Conservation (phyloP, 23 red algal genomes). For the Gracilaria domingensis region DNA sequence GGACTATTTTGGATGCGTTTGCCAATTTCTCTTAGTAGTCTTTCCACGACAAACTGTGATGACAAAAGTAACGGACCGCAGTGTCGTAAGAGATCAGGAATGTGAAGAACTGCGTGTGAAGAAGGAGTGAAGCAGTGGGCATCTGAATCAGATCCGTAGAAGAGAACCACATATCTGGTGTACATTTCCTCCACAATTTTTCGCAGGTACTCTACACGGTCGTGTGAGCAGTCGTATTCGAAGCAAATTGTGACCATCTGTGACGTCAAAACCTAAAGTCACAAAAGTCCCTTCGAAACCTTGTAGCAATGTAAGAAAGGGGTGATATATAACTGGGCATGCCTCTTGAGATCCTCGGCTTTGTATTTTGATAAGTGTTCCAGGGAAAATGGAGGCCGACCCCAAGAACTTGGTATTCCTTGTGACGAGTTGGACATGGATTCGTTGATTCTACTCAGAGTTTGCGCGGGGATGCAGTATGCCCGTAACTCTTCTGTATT, state of each 20-base stretch:
- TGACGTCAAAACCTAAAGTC: not conserved
- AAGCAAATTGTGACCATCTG: not conserved
- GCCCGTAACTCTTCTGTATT: not conserved
- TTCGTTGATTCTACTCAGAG: not conserved
- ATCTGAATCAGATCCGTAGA: no score
- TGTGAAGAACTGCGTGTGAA: no score
- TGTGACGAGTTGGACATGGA: not conserved
- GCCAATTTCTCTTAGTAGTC: no score
- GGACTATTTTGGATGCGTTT: no score
- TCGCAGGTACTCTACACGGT: no score
- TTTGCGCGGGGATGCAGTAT: not conserved
- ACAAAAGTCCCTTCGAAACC: not conserved
- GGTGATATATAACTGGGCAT: not conserved
- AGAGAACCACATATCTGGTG: not conserved
- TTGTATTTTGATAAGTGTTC: not conserved
- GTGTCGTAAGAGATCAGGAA: no score
- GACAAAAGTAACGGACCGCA: no score
- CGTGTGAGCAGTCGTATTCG: not conserved
- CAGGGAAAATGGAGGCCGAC: not conserved
- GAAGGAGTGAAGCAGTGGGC: no score
- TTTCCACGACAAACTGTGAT: no score
- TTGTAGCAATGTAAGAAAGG: not conserved
- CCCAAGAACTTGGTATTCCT: conserved; percentile 8
- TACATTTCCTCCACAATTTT: not conserved
- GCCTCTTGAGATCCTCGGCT: not conserved